A percentile compares a stretch with the other conserved stretches of the same genome.
Evolutionary conservation across 163 green algal genomes (phyloP).

Genomic region (Scenedesmus sp.): DNA sequence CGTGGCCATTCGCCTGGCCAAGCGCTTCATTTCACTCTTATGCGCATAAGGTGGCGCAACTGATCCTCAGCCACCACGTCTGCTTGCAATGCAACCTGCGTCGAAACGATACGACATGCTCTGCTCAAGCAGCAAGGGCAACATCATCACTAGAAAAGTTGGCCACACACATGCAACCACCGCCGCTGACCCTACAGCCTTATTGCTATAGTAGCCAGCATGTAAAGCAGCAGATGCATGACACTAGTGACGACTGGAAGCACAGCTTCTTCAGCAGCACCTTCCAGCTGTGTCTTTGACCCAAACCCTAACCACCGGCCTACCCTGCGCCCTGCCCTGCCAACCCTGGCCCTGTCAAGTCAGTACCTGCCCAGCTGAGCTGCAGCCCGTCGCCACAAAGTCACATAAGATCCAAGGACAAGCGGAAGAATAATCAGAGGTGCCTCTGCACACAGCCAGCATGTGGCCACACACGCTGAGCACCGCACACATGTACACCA

Average conservation of each 20-base stretch:
- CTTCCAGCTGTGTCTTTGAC: background rate
- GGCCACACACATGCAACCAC: no score
- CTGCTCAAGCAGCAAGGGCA: no score
- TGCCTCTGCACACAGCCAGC: background rate
- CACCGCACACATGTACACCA: background rate
- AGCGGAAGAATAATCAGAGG: background rate
- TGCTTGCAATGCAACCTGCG: no score
- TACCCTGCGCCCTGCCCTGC: background rate
- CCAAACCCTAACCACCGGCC: background rate
- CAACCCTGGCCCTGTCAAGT: background rate
- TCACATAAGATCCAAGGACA: background rate
- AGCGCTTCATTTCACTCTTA: background rate
- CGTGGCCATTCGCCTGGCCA: background rate
- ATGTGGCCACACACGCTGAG: background rate
- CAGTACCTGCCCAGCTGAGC: background rate
- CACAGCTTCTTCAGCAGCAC: slow-evolving; percentile 1
- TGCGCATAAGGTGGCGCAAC: background rate
- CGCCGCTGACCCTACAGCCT: background rate
- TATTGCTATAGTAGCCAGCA: background rate
- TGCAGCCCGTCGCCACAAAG: background rate
- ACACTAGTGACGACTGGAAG: background rate
- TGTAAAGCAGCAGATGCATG: background rate
- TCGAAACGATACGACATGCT: no score
- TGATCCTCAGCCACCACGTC: no score
- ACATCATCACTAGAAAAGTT: no score